Base-by-base conservation (phyloP, 768 basidiomycete genomes). In the Kwoniella mangroviensis region DNA sequence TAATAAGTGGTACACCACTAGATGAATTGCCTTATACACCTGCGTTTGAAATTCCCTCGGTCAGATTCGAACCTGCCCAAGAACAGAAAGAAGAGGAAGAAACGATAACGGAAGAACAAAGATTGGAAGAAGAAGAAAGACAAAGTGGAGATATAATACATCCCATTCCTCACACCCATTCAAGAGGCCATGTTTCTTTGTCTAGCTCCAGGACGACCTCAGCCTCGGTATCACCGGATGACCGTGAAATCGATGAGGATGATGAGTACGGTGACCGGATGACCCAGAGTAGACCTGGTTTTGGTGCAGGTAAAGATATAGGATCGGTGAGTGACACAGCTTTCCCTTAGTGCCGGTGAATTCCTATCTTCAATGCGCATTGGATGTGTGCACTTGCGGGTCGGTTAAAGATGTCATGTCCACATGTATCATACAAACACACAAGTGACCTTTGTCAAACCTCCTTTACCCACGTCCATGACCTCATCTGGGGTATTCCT, bases 1-100 rank as follows among this genome's bases (percentile, higher is more conserved):
- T 80, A 34, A 75, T 80, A 2, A 51, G 49, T 7, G 79, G 79
- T 40, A 80, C 79, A 19, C 79, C 79, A n/a, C 65, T 80, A 40
- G 79, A 80, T 40, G 79, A 80, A 52, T 67, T 79, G 52, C 58
- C 53, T 41, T 45, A 56, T 53, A 75, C 75, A 22, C 75, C 78
- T 3, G 74, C 65, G 12, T 68, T 71, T 3, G 67, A 62, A 7
- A 45, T 51, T 26, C 60, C 67, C 17, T 58, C 53, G 10, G 42
- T 63, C 12, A 61, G 58, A 21, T 60, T 68, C 24, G 49, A 19
- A 54, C 53, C 53, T 11, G 24, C 15, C 15, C 19, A 68, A 21
- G n/a, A 61, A 13, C 45, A 43, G 3, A n/a, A 34, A 26, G 34
- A n/a, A 51, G 65, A 58, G 24, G 26, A 10, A 58, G 65, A 65